Percentiles rank a stretch among this genome's conserved stretches.
Conservation (phyloP, 2,329 filamentous ascomycete species). For the Sarocladium oryzae region DNA sequence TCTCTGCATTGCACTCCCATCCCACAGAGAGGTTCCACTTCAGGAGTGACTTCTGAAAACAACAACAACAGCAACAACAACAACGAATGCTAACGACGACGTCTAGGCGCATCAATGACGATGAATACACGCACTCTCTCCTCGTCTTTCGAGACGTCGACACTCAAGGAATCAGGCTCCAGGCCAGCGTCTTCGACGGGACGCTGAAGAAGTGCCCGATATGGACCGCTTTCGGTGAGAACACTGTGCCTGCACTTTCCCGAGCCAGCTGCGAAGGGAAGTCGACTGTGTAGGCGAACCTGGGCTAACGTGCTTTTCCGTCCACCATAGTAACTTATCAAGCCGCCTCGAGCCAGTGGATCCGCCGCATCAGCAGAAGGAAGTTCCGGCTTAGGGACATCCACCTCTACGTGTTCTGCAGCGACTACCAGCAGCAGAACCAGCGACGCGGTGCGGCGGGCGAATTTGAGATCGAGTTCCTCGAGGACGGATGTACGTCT, state of each 20-base stretch:
- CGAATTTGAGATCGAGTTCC: conserved; percentile 46
- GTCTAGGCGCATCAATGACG: conserved; percentile 53
- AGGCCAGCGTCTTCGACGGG: conserved; percentile 50
- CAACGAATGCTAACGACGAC: too few species aligned
- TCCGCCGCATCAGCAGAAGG: conserved; percentile 39
- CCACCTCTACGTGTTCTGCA: conserved; percentile 52
- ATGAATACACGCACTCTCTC: conserved; percentile 46
- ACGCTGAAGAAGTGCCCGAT: conserved; percentile 48
- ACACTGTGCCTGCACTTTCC: not conserved
- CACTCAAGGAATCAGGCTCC: conserved; percentile 45
- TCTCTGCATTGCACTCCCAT: too few species aligned
- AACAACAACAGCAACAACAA: too few species aligned
- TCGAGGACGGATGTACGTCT: conserved; percentile 31
- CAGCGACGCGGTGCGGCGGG: conserved; percentile 42
- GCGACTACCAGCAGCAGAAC: conserved; percentile 45
- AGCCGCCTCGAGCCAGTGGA: conserved; percentile 41
- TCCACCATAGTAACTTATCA: conserved; percentile 47
- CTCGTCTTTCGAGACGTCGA: conserved; percentile 46
- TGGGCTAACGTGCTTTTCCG: too few species aligned
- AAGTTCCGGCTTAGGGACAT: conserved; percentile 47
- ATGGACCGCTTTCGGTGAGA: conserved; percentile 57
- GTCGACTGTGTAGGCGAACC: not conserved
- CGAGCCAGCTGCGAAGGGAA: too few species aligned
- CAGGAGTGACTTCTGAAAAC: too few species aligned
- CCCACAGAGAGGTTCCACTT: too few species aligned